Percentiles rank a stretch among this genome's conserved stretches.
phyloP scores from a whole-genome alignment of 805 yeast species.

The Kodamaea hsintzibuensis region DNA sequence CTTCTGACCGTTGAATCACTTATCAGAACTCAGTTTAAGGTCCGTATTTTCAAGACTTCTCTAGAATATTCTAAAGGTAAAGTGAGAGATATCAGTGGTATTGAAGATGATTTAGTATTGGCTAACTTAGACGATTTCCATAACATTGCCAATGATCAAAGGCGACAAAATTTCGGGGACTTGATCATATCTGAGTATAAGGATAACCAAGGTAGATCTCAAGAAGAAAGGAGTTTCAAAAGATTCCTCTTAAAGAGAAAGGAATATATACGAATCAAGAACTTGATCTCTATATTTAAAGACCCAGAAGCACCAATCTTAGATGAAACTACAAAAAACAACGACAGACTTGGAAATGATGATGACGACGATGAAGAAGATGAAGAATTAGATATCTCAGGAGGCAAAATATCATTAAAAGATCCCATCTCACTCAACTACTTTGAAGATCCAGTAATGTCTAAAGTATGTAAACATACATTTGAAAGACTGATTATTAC shows the following conservation, averaged over 20 bases:
- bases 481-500: conserved; percentile 53
- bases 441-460: conserved; percentile 56
- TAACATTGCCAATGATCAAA: conserved; percentile 7
- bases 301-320: conserved; percentile 69
- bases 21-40: conserved; percentile 8
- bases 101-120: conserved; percentile 22
- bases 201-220: conserved; percentile 14
- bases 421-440: conserved; percentile 65
- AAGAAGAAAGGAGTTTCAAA: conserved; percentile 18
- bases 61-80: conserved; percentile 16
- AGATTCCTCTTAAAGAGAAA: conserved; percentile 7
- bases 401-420: conserved; percentile 65
- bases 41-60: conserved; percentile 6
- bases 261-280: conserved; percentile 33
- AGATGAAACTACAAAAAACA: conserved; percentile 16
- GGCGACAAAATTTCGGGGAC: conserved; percentile 12
- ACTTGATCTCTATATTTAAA: conserved; percentile 48
- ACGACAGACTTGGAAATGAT: conserved; percentile 24
- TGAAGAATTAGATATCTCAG: conserved; percentile 65
- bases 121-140: conserved; percentile 23
- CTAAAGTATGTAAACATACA: conserved; percentile 59
- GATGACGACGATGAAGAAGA: conserved; percentile 36
- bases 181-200: conserved; percentile 8
- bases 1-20: conserved; percentile 9
- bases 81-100: conserved; percentile 20